Percentiles rank a stretch among this genome's conserved stretches.
phyloP scores from a whole-genome alignment of 106 monocot species.

The Triglochin maritima region DNA sequence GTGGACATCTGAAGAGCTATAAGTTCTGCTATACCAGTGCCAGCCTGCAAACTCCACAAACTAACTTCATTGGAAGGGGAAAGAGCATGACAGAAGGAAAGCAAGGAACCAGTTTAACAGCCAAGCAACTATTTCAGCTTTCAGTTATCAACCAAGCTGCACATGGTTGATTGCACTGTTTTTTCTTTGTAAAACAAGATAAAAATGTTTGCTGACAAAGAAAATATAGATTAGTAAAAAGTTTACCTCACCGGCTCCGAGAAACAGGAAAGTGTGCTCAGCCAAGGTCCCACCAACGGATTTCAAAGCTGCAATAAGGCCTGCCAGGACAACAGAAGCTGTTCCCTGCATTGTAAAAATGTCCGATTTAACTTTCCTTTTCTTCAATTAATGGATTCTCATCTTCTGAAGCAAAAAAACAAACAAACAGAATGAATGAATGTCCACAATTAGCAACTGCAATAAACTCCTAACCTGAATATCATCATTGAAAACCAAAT shows the following conservation, averaged over 20 bases:
- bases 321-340: constrained; percentile 94
- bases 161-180: not conserved
- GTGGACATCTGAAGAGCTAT: constrained; percentile 92
- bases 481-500: constrained; percentile 94
- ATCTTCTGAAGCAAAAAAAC: not conserved
- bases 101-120: not conserved
- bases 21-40: constrained; percentile 88
- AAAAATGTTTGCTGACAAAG: not conserved
- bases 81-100: not conserved
- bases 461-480: constrained; percentile 44
- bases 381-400: not conserved
- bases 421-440: not conserved
- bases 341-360: constrained; percentile 51
- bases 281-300: constrained; percentile 77
- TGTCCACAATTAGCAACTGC: not conserved
- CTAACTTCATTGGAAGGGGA: not conserved
- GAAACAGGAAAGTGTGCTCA: constrained; percentile 90
- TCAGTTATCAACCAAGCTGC: not conserved
- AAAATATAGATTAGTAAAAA: constrained; percentile 3
- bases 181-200: not conserved
- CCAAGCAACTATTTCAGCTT: not conserved
- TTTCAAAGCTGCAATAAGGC: constrained; percentile 73
- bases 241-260: constrained; percentile 93
- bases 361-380: not conserved
- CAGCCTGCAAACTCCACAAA: constrained; percentile 37